phyloP scores from a whole-genome alignment of 2,329 filamentous ascomycete genomes.

The Chrysoporthe deuterocubensis region DNA sequence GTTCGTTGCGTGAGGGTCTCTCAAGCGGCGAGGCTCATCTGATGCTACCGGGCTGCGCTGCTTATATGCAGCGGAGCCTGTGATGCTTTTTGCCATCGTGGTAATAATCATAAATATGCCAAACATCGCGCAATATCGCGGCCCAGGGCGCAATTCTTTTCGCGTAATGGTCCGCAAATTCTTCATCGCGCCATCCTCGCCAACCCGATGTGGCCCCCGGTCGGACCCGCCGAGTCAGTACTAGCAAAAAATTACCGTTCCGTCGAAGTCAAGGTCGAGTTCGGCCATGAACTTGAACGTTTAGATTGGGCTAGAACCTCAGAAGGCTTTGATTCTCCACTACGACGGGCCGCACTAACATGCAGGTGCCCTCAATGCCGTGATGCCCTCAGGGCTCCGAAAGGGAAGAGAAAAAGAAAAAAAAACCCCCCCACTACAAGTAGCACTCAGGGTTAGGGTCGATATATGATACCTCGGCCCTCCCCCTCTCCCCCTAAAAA shows the following conservation, averaged over 20 bases:
- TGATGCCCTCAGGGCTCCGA: too few species aligned
- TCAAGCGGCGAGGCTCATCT: not conserved
- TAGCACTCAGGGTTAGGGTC: not conserved
- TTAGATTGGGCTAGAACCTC: not conserved
- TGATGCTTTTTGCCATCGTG: not conserved
- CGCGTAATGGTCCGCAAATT: slow-evolving; percentile 27
- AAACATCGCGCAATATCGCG: not conserved
- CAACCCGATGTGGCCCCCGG: not conserved
- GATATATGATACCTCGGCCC: not conserved
- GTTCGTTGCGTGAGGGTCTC: not conserved
- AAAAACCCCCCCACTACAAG: too few species aligned
- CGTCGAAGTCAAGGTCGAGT: too few species aligned
- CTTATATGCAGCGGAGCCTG: not conserved
- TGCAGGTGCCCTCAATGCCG: not conserved
- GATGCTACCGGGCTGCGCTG: not conserved
- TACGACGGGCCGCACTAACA: not conserved
- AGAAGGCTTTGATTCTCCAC: not conserved
- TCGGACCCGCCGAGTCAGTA: slow-evolving; percentile 13
- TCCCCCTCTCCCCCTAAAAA: too few species aligned
- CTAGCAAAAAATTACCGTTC: not conserved
- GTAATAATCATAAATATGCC: not conserved
- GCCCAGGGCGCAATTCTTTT: slow-evolving; percentile 10
- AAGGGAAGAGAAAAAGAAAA: too few species aligned
- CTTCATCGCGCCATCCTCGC: slow-evolving; percentile 26
- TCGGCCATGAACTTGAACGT: too few species aligned